Base-by-base conservation (phyloP, 768 basidiomycete genomes). In the Astraeus odoratus region DNA sequence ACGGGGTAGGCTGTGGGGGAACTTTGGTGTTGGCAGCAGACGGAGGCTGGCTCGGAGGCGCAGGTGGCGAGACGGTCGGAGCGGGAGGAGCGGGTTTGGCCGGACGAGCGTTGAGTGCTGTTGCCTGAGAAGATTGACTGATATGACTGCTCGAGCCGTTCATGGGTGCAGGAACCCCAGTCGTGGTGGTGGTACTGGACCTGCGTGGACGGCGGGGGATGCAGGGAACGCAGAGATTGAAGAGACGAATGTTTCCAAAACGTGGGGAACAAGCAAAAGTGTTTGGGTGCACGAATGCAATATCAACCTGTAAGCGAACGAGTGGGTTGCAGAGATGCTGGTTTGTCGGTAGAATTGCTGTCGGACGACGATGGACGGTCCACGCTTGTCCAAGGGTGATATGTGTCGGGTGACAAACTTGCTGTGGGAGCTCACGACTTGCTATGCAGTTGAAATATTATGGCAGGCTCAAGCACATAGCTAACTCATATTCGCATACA, bases 21-120 rank as follows among this genome's bases (percentile, higher is more conserved):
- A 61, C 47, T 49, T 65, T 59, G 46, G 58, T 44, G 3, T 53
- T 33, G 27, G 66, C 52, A 53, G 69, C 61, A 38, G 71, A 43
- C 51, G 66, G 62, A 25, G 67, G 43, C 46, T 72, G 68, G 51
- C 60, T 74, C 38, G 78, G 76, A 40, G 77, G 76, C 13, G 67
- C 70, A 20, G 80, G 79, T 31, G 79, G 78, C 33, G 75, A 71
- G 38, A 75, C 69, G 43, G 70, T 67, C 46, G 81, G 83, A 26
- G 79, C 75, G 47, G 81, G 80, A 41, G 77, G 78, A 30, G 78
- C 73, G 54, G 77, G 79, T 20, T 76, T 75, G 34, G 69, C 52
- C n/a, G 78, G 74, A n/a, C 72, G 75, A 16, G 72, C 63, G 23
- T 63, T 47, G 24, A 54, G 68, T 41, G 68, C 70, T 20, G 66